Conservation (phyloP, 176 grass and related monocot species). For the Eremochloa ophiuroides region DNA sequence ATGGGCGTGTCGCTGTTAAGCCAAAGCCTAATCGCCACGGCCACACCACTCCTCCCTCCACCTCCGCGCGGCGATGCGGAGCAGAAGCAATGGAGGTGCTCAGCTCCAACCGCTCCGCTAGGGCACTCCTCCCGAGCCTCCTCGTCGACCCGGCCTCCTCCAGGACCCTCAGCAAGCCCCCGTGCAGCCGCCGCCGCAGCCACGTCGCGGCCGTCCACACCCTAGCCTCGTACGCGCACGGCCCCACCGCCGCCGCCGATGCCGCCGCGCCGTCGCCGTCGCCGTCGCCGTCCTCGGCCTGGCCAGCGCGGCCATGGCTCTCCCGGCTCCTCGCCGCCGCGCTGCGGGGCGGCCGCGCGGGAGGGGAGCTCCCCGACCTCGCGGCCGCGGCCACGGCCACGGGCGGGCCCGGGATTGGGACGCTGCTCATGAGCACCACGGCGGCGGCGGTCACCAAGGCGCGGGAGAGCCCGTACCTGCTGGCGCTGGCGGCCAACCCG, state of each 20-base stretch:
- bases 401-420: slow-evolving; percentile 56
- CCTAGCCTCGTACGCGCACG: neutral
- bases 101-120: slow-evolving; percentile 58
- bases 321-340: slow-evolving; percentile 27
- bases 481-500: slow-evolving; percentile 76
- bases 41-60: neutral
- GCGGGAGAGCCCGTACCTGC: slow-evolving; percentile 62
- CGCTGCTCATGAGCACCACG: slow-evolving; percentile 93
- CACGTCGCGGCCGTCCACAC: neutral
- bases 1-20: neutral
- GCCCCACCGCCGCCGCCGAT: slow-evolving; percentile 17
- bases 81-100: slow-evolving; percentile 72
- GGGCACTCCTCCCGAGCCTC: slow-evolving; percentile 32
- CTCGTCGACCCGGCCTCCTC: neutral
- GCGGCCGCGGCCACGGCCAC: neutral
- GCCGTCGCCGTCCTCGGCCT: no score
- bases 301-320: neutral
- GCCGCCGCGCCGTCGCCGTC: slow-evolving; percentile 3
- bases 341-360: slow-evolving; percentile 33
- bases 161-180: neutral
- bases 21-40: slow-evolving; percentile 15
- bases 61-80: slow-evolving; percentile 51
- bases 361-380: slow-evolving; percentile 48
- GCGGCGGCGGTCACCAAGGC: slow-evolving; percentile 73
- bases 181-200: slow-evolving; percentile 2